Evolutionary conservation across 1,284 basidiomycete genomes (phyloP), one percentile per base, ranked within the genome.

Genomic region (Psilocybe mexicana): DNA sequence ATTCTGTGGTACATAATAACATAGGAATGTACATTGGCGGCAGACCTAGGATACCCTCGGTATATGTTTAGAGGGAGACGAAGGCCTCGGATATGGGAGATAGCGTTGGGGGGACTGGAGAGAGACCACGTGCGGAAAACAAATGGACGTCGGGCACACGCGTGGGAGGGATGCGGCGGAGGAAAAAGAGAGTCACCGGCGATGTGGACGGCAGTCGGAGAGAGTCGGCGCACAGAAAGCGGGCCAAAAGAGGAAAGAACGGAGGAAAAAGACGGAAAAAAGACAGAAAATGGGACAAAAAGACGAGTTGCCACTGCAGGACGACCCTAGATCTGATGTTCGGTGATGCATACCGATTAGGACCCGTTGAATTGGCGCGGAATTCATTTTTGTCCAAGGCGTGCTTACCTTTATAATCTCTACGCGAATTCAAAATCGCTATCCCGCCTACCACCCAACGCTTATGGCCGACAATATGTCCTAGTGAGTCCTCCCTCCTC

Each of bases 321-420:
- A 64, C 72, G 77, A 79, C 77, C 78, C 77, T 82, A 84, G 82
- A 85, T 85, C 82, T 84, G 76, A 79, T 77, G 75, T 80, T 81
- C 76, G 77, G 78, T 81, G 79, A 82, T 84, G 76, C 74, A 79
- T 74, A 70, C 81, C 79, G 78, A 80, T 81, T 78, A 73, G 74
- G 76, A 77, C 73, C 79, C 78, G 73, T 73, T 69, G 73, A 72
- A 74, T 75, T 79, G 76, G 76, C 77, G 75, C 74, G 71, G 74
- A 73, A 73, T 76, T 76, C 75, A 76, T 75, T 80, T 77, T 76
- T 73, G 74, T 65, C 62, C 65, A 70, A 71, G 71, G 71, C 75
- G 75, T 70, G 72, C 71, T 72, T 71, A 67, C 73, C 71, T 78
- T 79, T 78, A 79, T 77, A 78, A 77, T 59, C 62, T 57, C 58